Conservation (phyloP, 176 grass and related monocot genomes). For the Carex parvula region DNA sequence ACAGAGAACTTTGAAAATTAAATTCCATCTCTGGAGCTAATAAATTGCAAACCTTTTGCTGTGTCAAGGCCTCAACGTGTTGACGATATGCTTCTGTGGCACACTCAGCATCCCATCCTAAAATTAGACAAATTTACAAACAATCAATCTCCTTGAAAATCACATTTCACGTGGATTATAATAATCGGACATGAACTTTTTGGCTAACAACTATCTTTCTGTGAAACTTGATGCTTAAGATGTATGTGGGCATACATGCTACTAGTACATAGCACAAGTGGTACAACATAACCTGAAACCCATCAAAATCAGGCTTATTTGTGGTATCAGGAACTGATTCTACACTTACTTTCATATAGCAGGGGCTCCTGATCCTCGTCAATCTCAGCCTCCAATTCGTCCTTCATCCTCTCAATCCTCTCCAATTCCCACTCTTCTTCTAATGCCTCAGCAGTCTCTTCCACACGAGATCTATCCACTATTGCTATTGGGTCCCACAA, state of each 20-base stretch:
- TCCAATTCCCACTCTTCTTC: slow-evolving; percentile 99
- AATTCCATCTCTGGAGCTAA: slow-evolving; percentile 11
- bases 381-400: slow-evolving; percentile 97
- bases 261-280: not conserved
- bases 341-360: slow-evolving; percentile 78
- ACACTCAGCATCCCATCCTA: slow-evolving; percentile 98
- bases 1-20: slow-evolving; percentile 9
- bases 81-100: slow-evolving; percentile 93
- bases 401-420: slow-evolving; percentile 94
- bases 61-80: slow-evolving; percentile 85
- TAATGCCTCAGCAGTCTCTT: slow-evolving; percentile 65
- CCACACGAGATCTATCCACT: slow-evolving; percentile 65
- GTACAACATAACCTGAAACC: not conserved
- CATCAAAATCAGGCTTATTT: not conserved
- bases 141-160: not conserved
- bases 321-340: not conserved
- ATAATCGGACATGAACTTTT: not conserved
- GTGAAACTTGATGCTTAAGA: not conserved
- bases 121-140: slow-evolving; percentile 17
- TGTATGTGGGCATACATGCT: not conserved
- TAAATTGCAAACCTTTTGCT: slow-evolving; percentile 69
- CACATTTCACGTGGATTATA: not conserved
- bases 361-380: slow-evolving; percentile 98
- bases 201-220: not conserved
- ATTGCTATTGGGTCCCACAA: slow-evolving; percentile 93